Evolutionary conservation across 1,284 basidiomycete species (phyloP), one percentile per base, ranked within the genome.

Genomic region (Cutaneotrichosporon cavernicola): DNA sequence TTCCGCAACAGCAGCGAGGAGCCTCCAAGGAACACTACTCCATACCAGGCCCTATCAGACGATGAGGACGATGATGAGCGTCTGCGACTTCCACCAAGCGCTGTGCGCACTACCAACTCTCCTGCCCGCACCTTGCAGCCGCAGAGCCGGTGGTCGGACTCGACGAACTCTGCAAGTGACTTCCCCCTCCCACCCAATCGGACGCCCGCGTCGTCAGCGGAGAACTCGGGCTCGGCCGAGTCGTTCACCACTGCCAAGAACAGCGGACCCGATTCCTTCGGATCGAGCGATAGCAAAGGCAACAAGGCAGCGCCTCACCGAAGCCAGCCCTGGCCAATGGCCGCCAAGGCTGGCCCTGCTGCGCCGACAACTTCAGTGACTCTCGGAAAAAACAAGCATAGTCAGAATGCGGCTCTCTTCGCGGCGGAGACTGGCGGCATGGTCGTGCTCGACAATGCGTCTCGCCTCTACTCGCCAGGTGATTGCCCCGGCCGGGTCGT

Each of bases 361-460:
- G 51, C 56, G 0, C 30, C 50, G 5, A 40, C 38, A 5, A 58
- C 38, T 2, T 18, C 56, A 13, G 30, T 18, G 50, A 31, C 50
- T 30, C 31, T 58, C 22, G 16, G 32, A 7, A 14, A 43, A 22
- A 2, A 18, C 7, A 7, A 36, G 40, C 77, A 77, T 58, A 76
- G 74, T 1, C 66, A 65, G 31, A 76, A 77, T 60, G 69, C 64
- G n/a, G 74, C 66, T 0, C 63, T 79, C 4, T 62, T 76, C 8
- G 66, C 64, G 0, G 77, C 76, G 1, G 76, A 77, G 57, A 67
- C 66, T 0, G 76, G 77, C 0, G 75, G 74, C 8, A 74, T 74
- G 70, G 26, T 69, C 22, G 52, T 56, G 30, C 55, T 65, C 18
- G n/a, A 50, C 36, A 55, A 52, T n/a, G 60, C 47, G 22, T 40